Conservation (phyloP, 2,329 filamentous ascomycete species). For the Pseudophaeomoniella oleicola region DNA sequence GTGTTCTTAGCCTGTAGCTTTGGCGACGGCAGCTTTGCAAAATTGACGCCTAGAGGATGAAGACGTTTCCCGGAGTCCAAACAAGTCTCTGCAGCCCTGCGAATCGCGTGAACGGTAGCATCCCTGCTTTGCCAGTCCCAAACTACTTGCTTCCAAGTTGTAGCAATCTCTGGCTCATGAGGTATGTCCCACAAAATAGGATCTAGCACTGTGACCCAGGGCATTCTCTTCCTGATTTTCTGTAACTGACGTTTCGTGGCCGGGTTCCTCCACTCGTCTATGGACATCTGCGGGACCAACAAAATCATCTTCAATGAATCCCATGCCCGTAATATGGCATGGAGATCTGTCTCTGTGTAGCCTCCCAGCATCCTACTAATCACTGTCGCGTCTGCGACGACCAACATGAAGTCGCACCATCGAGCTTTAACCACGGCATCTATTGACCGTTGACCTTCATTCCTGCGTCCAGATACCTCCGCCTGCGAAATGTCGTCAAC, state of each 20-base stretch:
- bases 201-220: slow-evolving; percentile 68
- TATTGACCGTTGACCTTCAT: background rate
- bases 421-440: background rate
- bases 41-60: slow-evolving; percentile 36
- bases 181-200: slow-evolving; percentile 70
- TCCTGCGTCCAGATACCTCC: background rate
- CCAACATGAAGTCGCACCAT: background rate
- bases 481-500: background rate
- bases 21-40: slow-evolving; percentile 21
- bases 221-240: slow-evolving; percentile 72
- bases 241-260: slow-evolving; percentile 76
- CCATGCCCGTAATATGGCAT: slow-evolving; percentile 69
- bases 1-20: slow-evolving; percentile 14
- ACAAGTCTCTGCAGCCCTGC: background rate
- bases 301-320: slow-evolving; percentile 73
- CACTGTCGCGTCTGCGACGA: background rate
- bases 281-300: slow-evolving; percentile 78
- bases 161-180: slow-evolving; percentile 52
- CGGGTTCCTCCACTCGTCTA: slow-evolving; percentile 78
- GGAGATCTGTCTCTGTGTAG: background rate
- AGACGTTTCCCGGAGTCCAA: slow-evolving; percentile 54
- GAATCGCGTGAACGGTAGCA: background rate
- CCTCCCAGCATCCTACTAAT: background rate
- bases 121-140: background rate
- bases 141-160: background rate